Percentiles rank a stretch among this genome's conserved stretches.
phyloP scores from a whole-genome alignment of 2,329 filamentous ascomycete genomes.

The Aspergillus uvarum region DNA sequence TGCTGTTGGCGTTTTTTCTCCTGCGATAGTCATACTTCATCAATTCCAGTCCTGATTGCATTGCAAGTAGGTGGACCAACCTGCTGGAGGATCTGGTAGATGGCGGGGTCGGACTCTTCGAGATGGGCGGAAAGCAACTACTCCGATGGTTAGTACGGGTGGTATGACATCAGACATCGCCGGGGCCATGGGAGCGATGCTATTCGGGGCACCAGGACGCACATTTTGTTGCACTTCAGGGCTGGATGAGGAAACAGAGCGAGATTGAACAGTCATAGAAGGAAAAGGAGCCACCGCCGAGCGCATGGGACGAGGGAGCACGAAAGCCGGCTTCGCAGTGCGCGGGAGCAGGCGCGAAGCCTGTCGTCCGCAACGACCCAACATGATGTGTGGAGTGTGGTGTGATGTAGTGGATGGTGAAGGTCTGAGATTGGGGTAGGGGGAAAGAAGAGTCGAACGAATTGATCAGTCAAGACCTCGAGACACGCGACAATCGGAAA shows the following conservation, averaged over 20 bases:
- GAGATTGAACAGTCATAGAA: slow-evolving; percentile 30
- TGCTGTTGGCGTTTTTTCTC: slow-evolving; percentile 96
- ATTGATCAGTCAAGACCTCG: background rate
- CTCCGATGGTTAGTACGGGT: slow-evolving; percentile 10
- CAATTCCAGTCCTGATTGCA: slow-evolving; percentile 1
- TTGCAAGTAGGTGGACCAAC: slow-evolving; percentile 48
- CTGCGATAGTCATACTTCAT: slow-evolving; percentile 47
- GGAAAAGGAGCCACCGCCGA: slow-evolving; percentile 24
- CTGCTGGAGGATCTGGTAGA: slow-evolving; percentile 89
- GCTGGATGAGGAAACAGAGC: slow-evolving; percentile 40
- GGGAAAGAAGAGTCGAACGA: slow-evolving; percentile 1
- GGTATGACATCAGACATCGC: slow-evolving; percentile 6
- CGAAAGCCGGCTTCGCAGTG: slow-evolving; percentile 30
- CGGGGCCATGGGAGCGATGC: background rate
- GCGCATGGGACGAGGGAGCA: slow-evolving; percentile 22
- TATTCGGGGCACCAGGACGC: slow-evolving; percentile 1
- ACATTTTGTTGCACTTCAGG: slow-evolving; percentile 46
- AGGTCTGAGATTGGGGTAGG: background rate
- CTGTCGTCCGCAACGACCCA: slow-evolving; percentile 39
- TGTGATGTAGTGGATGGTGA: background rate
- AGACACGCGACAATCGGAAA: background rate
- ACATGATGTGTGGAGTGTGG: slow-evolving; percentile 30
- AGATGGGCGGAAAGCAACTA: slow-evolving; percentile 79
- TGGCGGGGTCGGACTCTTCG: slow-evolving; percentile 78
- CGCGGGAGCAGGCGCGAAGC: slow-evolving; percentile 34